Evolutionary conservation across 2,329 filamentous ascomycete species (phyloP).

Genomic region (Pseudogymnoascus destructans): DNA sequence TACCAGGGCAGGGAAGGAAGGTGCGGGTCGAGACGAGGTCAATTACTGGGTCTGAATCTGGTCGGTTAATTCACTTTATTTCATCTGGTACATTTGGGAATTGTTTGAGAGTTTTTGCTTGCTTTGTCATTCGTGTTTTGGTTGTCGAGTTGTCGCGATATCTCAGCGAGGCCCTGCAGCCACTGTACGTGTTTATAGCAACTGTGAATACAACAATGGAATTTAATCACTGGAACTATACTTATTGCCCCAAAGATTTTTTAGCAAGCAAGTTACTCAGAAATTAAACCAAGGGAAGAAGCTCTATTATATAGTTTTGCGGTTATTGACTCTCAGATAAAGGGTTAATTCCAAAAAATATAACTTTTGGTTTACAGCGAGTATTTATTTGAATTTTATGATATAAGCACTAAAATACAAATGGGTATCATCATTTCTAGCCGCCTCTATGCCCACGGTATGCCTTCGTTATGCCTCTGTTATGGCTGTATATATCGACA

Average conservation of each 20-base stretch:
- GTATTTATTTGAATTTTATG: neutral
- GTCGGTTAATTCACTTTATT: neutral
- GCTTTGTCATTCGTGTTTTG: conserved; percentile 2
- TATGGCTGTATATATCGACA: conserved; percentile 7
- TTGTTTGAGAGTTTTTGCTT: neutral
- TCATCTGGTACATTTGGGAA: neutral
- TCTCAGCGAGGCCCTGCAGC: neutral
- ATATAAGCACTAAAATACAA: neutral
- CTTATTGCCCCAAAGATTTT: neutral
- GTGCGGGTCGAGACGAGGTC: conserved; percentile 4
- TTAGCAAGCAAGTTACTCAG: neutral
- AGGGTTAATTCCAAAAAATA: neutral
- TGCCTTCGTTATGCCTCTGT: neutral
- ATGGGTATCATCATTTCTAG: neutral
- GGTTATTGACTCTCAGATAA: neutral
- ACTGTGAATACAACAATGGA: neutral
- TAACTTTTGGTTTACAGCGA: neutral
- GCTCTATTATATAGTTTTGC: neutral
- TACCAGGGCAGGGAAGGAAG: neutral
- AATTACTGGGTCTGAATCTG: neutral
- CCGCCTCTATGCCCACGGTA: neutral
- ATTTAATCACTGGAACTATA: neutral
- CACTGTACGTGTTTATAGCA: neutral
- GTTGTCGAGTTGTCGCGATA: neutral
- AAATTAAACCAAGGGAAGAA: neutral